These are phyloP conservation scores for Arabidopsis lyrata DNA, from an alignment of 441 rosid genomes.

Conservation along the genomic window DNA sequence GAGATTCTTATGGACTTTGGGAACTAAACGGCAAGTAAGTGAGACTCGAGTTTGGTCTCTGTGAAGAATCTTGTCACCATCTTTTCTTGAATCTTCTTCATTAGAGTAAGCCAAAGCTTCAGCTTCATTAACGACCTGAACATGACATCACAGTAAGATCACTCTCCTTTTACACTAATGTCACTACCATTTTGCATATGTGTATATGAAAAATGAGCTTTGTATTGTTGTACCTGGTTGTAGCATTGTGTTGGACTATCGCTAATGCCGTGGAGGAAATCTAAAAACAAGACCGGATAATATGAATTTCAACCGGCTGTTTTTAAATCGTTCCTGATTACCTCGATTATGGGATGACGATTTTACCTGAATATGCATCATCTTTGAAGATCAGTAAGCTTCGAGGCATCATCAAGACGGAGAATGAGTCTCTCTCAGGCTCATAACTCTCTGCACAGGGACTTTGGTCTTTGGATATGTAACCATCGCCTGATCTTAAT, in stretches of 20 bases:
- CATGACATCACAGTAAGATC: neutral
- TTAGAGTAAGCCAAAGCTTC: conserved; percentile 49
- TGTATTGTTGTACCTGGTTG: conserved; percentile 51
- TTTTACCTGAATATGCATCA: conserved; percentile 65
- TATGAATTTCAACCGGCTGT: neutral
- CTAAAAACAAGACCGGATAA: conserved; percentile 50
- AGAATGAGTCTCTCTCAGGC: conserved; percentile 54
- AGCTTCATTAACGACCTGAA: conserved; percentile 62
- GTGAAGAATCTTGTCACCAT: conserved; percentile 50
- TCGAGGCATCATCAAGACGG: conserved; percentile 75
- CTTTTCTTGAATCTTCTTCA: conserved; percentile 33
- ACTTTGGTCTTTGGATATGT: conserved; percentile 28
- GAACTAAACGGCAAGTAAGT: conserved; percentile 73
- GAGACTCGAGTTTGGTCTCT: conserved; percentile 71
- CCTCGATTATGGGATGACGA: neutral
- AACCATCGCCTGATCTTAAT: conserved; percentile 42
- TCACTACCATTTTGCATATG: conserved; percentile 5
- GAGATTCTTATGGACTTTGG: conserved; percentile 79
- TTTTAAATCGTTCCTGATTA: neutral
- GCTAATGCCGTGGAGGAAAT: conserved; percentile 81
- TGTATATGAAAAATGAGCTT: neutral
- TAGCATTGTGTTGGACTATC: conserved; percentile 59
- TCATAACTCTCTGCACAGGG: conserved; percentile 36
- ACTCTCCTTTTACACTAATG: neutral
- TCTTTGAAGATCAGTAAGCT: conserved; percentile 91